Evolutionary conservation across 1,284 basidiomycete genomes (phyloP).

Genomic region (Limonomyces culmigenus): DNA sequence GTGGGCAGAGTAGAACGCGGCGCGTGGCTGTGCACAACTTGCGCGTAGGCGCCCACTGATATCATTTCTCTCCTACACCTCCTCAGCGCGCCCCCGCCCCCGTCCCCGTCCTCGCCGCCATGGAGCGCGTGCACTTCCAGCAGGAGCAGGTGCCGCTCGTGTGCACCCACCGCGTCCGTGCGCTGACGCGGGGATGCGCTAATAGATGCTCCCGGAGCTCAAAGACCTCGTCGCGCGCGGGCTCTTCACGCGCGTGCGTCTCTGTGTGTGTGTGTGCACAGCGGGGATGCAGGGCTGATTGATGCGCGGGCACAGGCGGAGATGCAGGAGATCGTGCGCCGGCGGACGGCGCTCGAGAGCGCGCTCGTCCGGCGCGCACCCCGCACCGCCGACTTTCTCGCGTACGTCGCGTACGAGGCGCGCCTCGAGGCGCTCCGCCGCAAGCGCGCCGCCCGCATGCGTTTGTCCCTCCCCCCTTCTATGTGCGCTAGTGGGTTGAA

Average conservation of each 20-base stretch:
- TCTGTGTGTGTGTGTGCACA: no score
- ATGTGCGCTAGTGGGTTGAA: neutral
- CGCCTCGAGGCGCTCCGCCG: constrained; percentile 66
- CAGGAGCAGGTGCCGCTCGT: constrained; percentile 86
- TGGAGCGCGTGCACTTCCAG: constrained; percentile 92
- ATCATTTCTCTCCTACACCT: no score
- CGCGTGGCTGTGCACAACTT: no score
- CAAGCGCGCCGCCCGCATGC: constrained; percentile 56
- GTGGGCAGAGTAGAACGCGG: no score
- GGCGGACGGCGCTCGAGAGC: constrained; percentile 73
- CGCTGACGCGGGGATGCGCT: neutral
- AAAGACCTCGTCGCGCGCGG: constrained; percentile 83
- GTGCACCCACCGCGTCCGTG: constrained; percentile 7
- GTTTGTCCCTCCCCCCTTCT: constrained; percentile 26
- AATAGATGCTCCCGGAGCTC: constrained; percentile 84
- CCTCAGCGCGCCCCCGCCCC: no score
- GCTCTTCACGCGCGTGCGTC: constrained; percentile 73
- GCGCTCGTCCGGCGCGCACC: constrained; percentile 71
- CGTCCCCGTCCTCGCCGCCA: no score
- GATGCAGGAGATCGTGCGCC: constrained; percentile 73
- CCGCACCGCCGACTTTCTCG: constrained; percentile 78
- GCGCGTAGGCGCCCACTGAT: no score
- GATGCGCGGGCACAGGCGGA: constrained; percentile 35
- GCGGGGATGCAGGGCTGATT: no score
- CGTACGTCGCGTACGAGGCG: constrained; percentile 89